Evolutionary conservation across 352 stramenopile genomes (phyloP).

Genomic region (Globisporangium nodosum): DNA sequence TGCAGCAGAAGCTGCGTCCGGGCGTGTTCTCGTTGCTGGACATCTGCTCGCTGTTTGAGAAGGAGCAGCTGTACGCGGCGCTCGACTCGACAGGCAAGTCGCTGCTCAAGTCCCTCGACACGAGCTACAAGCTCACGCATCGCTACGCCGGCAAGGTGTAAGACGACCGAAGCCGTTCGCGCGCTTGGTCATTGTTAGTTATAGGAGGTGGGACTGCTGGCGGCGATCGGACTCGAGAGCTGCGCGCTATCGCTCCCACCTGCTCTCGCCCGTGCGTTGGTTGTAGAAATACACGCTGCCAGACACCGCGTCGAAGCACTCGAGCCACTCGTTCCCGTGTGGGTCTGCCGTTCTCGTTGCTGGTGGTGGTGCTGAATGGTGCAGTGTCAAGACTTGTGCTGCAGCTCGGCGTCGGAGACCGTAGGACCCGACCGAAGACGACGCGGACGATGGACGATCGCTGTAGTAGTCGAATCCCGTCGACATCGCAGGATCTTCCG

Average conservation of each 20-base stretch:
- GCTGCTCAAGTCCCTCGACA: constrained; percentile 81
- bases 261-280: constrained; percentile 63
- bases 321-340: constrained; percentile 32
- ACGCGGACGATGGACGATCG: constrained; percentile 20
- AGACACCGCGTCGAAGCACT: constrained; percentile 49
- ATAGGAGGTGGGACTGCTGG: neutral
- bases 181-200: neutral
- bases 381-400: constrained; percentile 8
- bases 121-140: constrained; percentile 83
- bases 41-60: constrained; percentile 80
- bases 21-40: constrained; percentile 77
- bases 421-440: constrained; percentile 7
- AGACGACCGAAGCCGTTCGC: neutral
- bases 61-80: constrained; percentile 79
- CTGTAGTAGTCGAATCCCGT: constrained; percentile 17
- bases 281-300: constrained; percentile 72
- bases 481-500: constrained; percentile 7
- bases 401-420: constrained; percentile 21
- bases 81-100: constrained; percentile 81
- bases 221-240: neutral
- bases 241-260: constrained; percentile 32
- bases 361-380: constrained; percentile 1
- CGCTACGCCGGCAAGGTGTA: constrained; percentile 85
- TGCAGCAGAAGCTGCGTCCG: constrained; percentile 66
- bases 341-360: too few relatives aligned